A percentile compares a stretch with the other conserved stretches of the same genome.
Evolutionary conservation across 2,329 filamentous ascomycete genomes (phyloP).

Genomic region (Cladosporium halotolerans): DNA sequence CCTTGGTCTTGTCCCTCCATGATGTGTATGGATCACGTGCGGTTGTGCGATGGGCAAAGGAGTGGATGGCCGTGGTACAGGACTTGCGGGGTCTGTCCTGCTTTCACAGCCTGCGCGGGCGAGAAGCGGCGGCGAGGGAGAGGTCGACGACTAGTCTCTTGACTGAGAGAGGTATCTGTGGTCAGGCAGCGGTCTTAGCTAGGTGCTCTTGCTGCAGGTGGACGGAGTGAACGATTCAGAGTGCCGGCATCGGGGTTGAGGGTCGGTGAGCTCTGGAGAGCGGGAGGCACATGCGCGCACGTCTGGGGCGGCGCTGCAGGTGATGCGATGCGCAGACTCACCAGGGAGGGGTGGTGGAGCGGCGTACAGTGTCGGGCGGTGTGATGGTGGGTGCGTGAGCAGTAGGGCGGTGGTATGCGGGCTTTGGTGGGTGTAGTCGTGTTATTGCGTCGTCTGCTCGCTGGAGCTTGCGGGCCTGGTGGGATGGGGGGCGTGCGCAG

Average conservation of each 20-base stretch:
- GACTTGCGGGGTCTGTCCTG: constrained; percentile 8
- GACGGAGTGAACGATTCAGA: background rate
- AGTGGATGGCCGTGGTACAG: constrained; percentile 12
- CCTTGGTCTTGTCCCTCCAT: constrained; percentile 92
- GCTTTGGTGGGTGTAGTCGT: constrained; percentile 4
- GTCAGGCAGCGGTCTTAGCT: constrained; percentile 1
- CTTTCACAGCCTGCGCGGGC: constrained; percentile 10
- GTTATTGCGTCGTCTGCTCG: constrained; percentile 11
- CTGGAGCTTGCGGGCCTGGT: constrained; percentile 5
- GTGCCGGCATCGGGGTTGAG: constrained; percentile 2
- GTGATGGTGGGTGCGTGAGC: background rate
- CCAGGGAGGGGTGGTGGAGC: background rate
- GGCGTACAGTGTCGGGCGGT: background rate
- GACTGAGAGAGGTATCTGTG: background rate
- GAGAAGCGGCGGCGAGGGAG: constrained; percentile 7
- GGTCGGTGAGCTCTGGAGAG: constrained; percentile 6
- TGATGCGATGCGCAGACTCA: constrained; percentile 1
- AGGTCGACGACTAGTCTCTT: background rate
- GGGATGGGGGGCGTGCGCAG: constrained; percentile 2
- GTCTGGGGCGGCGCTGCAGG: background rate
- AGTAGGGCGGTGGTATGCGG: background rate
- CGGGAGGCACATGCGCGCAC: constrained; percentile 8
- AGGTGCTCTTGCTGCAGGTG: background rate
- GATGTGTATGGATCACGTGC: constrained; percentile 27
- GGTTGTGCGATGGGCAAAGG: constrained; percentile 2